Evolutionary conservation across 2,329 filamentous ascomycete species (phyloP), one percentile per base, ranked within the genome.

Genomic region (Neonectria ditissima): DNA sequence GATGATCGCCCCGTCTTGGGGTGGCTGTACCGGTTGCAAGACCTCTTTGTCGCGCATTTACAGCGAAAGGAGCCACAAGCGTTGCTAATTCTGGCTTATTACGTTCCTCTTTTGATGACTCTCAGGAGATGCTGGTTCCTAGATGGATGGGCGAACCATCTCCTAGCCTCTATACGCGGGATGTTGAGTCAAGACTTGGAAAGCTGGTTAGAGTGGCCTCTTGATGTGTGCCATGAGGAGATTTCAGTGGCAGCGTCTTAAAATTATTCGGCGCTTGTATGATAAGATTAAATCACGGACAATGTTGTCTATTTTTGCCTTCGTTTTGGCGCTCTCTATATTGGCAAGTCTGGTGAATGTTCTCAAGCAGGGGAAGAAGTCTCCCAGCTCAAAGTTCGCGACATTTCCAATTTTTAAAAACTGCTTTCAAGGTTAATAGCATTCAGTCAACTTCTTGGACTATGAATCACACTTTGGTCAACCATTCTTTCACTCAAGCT

Each of bases 1-100:
- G 55, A 54, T 10, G 63, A 73, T 26, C 66, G 62, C 18, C 57
- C 69, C 43, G 69, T 74, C 6, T 67, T 76, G 43, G 69, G 68
- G 5, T 76, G 74, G 74, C 59, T 76, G 43, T 76, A 75, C 59
- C 67, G 69, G 4, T 55, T 76, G 56, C 67, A 70, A 22, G 68
- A 75, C 37, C 55, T 67, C 5, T 76, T 70, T 65, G 66, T 75
- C 14, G 65, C 66, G 1, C 70, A 72, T 48, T 62, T 76, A 7
- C 69, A 74, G 39, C 57, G 65, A 16, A 73, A 68, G 28, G 71
- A 74, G 24, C 71, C 72, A 1, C 67, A 73, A 14, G 73, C 72
- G 6, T 53, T 76, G 10, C 61, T 74, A 32, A 62, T 74, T 13
- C 43, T 74, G 34, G 73, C 73, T 13, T 71, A 74, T 55, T 74